Evolutionary conservation across 306 rosid genomes (phyloP).

Genomic region (Pyrus communis): DNA sequence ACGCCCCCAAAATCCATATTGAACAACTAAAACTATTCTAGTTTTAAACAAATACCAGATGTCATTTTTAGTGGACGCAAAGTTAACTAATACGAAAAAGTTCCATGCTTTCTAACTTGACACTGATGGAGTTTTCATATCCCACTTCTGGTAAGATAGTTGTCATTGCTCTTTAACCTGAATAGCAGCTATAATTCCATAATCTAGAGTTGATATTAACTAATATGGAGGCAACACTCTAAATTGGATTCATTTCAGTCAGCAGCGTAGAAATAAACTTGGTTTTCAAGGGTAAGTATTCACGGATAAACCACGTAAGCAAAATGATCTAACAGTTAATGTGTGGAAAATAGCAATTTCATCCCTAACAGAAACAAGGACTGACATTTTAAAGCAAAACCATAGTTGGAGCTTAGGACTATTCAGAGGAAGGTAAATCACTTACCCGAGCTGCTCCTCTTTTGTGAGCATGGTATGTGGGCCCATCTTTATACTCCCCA

Average conservation of each 20-base stretch:
- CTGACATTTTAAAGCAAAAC: constrained; percentile 5
- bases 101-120: background rate
- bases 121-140: background rate
- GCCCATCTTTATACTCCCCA: constrained; percentile 95
- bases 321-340: background rate
- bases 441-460: constrained; percentile 91
- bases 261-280: background rate
- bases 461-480: constrained; percentile 80
- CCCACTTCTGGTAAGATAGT: background rate
- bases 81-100: background rate
- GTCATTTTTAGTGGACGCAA: background rate
- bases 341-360: background rate
- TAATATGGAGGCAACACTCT: background rate
- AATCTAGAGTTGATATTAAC: background rate
- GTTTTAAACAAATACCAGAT: background rate
- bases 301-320: background rate
- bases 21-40: background rate
- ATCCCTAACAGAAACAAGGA: constrained; percentile 9
- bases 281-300: background rate
- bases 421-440: constrained; percentile 5
- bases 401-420: constrained; percentile 2
- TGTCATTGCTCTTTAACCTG: background rate
- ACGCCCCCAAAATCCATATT: background rate
- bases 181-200: background rate
- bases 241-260: background rate